A percentile compares a stretch with the other conserved stretches of the same genome.
These are phyloP conservation scores for Globisporangium cystogenes DNA, from an alignment of 352 stramenopile genomes.

Conservation along the genomic window DNA sequence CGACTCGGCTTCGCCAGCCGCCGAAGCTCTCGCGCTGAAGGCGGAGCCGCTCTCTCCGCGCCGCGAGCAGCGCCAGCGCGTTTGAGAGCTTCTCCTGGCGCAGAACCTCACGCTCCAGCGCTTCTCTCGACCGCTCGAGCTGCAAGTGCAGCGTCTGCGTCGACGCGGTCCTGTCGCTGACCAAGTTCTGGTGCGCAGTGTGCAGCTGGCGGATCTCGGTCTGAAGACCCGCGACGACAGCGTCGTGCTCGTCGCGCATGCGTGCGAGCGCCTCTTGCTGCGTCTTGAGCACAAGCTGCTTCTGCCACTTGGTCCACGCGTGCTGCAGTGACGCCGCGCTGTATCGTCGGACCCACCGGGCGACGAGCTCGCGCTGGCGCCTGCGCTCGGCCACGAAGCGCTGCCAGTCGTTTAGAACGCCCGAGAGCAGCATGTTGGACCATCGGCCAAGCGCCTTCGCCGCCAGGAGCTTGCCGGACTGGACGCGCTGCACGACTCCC, in stretches of 20 bases:
- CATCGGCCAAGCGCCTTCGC: slow-evolving; percentile 18
- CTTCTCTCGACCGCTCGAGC: neutral
- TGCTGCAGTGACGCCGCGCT: neutral
- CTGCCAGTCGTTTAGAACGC: slow-evolving; percentile 18
- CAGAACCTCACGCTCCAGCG: neutral
- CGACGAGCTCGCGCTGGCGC: slow-evolving; percentile 19
- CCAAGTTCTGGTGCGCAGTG: neutral
- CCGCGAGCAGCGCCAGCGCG: neutral
- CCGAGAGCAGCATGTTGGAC: slow-evolving; percentile 14
- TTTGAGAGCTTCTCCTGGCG: neutral
- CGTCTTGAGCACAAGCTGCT: neutral
- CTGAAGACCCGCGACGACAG: slow-evolving; percentile 1
- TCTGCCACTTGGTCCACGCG: slow-evolving; percentile 12
- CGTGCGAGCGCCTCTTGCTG: slow-evolving; percentile 2
- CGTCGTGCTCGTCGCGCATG: neutral
- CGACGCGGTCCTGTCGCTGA: neutral
- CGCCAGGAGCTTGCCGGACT: slow-evolving; percentile 6
- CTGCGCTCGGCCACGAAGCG: slow-evolving; percentile 14
- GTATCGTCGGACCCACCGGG: slow-evolving; percentile 12
- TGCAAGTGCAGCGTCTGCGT: neutral
- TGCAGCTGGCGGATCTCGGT: slow-evolving; percentile 1
- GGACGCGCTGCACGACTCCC: slow-evolving; percentile 4
- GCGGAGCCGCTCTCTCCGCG: neutral
- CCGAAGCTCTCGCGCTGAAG: slow-evolving; percentile 2
- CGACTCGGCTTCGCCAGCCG: neutral